phyloP scores from a whole-genome alignment of 202 grass and related monocot genomes.

The Elaeis oleifera region DNA sequence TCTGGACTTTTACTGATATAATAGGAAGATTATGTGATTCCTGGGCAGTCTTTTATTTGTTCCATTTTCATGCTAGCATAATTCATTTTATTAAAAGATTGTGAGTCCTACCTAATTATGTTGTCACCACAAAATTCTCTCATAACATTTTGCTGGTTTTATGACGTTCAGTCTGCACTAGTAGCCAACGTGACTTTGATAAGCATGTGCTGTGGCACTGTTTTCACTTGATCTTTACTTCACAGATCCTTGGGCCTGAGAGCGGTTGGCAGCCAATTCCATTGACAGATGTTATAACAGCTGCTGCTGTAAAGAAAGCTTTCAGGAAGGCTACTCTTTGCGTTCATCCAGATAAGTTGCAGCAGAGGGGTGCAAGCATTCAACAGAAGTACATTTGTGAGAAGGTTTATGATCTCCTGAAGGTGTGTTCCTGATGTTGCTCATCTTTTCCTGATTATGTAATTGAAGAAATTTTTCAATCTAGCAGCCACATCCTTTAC shows the following conservation, averaged over 20 bases:
- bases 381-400: slow-evolving; percentile 96
- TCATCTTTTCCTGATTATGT: background rate
- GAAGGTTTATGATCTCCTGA: slow-evolving; percentile 99
- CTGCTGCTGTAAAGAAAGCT: slow-evolving; percentile 77
- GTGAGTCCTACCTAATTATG: background rate
- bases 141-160: too few species aligned
- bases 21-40: too few species aligned
- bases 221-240: slow-evolving; percentile 5
- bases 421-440: slow-evolving; percentile 34
- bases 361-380: slow-evolving; percentile 86
- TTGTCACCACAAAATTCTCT: background rate
- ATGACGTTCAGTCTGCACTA: too few species aligned
- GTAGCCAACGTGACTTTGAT: too few species aligned
- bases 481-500: too few species aligned
- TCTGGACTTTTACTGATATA: too few species aligned
- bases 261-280: slow-evolving; percentile 89
- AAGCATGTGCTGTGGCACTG: too few species aligned
- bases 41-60: too few species aligned
- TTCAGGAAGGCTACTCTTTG: slow-evolving; percentile 94
- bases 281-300: slow-evolving; percentile 81
- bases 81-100: background rate
- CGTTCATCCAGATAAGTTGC: slow-evolving; percentile 96
- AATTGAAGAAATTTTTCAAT: too few species aligned
- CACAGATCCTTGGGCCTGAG: slow-evolving; percentile 84
- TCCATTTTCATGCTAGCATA: too few species aligned